Conservation (phyloP, 2,329 filamentous ascomycete species). For the Decorospora gaudefroyi region DNA sequence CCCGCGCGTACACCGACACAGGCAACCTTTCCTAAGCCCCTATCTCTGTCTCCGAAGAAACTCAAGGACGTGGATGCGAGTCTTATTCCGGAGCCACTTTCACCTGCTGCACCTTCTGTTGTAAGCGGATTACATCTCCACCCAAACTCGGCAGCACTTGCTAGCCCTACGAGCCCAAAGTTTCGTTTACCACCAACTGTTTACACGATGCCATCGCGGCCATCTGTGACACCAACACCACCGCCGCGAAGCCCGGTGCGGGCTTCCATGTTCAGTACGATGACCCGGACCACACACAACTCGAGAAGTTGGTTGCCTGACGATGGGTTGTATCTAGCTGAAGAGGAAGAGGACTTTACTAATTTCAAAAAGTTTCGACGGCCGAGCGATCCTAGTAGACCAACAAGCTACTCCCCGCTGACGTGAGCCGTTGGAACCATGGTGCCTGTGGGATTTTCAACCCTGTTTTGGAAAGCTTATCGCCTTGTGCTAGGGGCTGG, state of each 20-base stretch:
- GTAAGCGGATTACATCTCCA: conserved; percentile 20
- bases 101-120: conserved; percentile 17
- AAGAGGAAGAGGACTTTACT: conserved; percentile 26
- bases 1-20: conserved; percentile 19
- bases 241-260: conserved; percentile 12
- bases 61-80: conserved; percentile 6
- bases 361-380: conserved; percentile 23
- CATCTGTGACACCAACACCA: conserved; percentile 13
- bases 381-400: conserved; percentile 19
- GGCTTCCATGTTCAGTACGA: conserved; percentile 19
- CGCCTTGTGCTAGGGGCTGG: no score
- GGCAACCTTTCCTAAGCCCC: conserved; percentile 9
- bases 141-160: conserved; percentile 21
- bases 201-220: conserved; percentile 25
- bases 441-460: no score
- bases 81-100: conserved; percentile 20
- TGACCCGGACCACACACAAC: conserved; percentile 21
- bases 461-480: no score
- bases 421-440: no score
- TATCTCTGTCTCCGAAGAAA: conserved; percentile 14
- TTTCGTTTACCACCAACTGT: conserved; percentile 29
- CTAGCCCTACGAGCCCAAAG: conserved; percentile 24
- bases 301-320: conserved; percentile 34
- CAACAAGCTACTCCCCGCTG: conserved; percentile 32
- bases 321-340: conserved; percentile 29